Percentiles rank a stretch among this genome's conserved stretches.
Conservation (phyloP, 441 rosid genomes). For the Populus trichocarpa region DNA sequence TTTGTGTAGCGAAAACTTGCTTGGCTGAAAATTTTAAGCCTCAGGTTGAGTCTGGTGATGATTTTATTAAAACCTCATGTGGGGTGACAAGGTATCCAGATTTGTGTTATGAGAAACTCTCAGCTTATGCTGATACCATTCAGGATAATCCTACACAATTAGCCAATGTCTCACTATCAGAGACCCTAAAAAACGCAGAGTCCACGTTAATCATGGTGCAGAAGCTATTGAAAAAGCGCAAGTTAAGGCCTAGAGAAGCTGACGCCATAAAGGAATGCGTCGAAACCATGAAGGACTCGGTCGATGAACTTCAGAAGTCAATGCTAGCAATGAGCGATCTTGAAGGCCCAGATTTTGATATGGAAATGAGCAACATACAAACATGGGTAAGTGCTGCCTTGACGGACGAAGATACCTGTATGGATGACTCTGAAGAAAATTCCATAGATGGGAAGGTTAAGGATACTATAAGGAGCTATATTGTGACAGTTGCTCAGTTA, state of each 20-base stretch:
- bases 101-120: constrained; percentile 32
- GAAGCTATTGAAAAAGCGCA: constrained; percentile 4
- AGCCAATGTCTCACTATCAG: constrained; percentile 28
- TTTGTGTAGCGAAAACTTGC: constrained; percentile 8
- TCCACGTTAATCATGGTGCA: constrained; percentile 10
- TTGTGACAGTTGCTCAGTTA: constrained; percentile 30
- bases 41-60: constrained; percentile 6
- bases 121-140: constrained; percentile 17
- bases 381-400: constrained; percentile 51
- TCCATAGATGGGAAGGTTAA: constrained; percentile 23
- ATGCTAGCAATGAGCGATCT: constrained; percentile 26
- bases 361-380: constrained; percentile 26
- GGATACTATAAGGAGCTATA: constrained; percentile 16
- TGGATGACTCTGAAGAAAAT: constrained; percentile 31
- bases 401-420: constrained; percentile 41
- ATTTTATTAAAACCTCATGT: constrained; percentile 37
- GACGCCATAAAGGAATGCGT: constrained; percentile 32
- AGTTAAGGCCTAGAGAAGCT: constrained; percentile 20
- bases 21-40: neutral
- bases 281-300: constrained; percentile 27
- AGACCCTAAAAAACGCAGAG: constrained; percentile 22
- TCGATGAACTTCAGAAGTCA: constrained; percentile 26
- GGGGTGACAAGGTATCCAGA: constrained; percentile 31
- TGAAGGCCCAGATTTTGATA: constrained; percentile 30
- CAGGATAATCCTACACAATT: constrained; percentile 19